Conservation (phyloP, 2,329 filamentous ascomycete species). For the Lachnellula arida region DNA sequence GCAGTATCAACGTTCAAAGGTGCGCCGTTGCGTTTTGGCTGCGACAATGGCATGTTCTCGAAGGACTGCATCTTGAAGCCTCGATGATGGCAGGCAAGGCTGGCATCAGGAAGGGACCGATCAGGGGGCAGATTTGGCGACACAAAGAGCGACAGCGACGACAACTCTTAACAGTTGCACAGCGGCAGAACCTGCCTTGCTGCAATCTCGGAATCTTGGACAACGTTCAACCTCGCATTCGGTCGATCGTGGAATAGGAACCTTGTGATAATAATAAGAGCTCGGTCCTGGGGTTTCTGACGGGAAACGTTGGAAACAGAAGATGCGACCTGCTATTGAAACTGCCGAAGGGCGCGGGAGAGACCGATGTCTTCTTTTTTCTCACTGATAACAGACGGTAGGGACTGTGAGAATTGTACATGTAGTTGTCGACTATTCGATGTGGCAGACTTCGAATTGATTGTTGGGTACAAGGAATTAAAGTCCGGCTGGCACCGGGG, state of each 20-base stretch:
- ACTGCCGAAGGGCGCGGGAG: constrained; percentile 6
- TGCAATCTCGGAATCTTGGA: neutral
- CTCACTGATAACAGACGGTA: neutral
- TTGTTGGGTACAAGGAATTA: neutral
- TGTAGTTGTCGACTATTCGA: neutral
- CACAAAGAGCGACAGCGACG: neutral
- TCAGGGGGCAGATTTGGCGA: constrained; percentile 1
- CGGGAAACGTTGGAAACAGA: constrained; percentile 12
- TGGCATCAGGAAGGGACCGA: constrained; percentile 14
- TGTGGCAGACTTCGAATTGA: neutral
- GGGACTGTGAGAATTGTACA: neutral
- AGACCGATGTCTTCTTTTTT: neutral
- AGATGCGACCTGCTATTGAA: constrained; percentile 15
- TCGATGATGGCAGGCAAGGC: constrained; percentile 10
- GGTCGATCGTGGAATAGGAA: constrained; percentile 4
- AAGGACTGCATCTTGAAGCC: constrained; percentile 26
- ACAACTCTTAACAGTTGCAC: constrained; percentile 9
- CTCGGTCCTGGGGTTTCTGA: constrained; percentile 11
- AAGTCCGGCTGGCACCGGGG: neutral
- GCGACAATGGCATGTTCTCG: constrained; percentile 22
- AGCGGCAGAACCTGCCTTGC: constrained; percentile 3
- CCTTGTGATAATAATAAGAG: constrained; percentile 8
- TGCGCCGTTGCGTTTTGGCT: constrained; percentile 27
- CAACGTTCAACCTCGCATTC: constrained; percentile 7
- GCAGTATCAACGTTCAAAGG: constrained; percentile 28